Percentiles rank a stretch among this genome's conserved stretches.
These are phyloP conservation scores for Flaveria robusta DNA, from an alignment of 129 eudicot genomes.

Conservation along the genomic window DNA sequence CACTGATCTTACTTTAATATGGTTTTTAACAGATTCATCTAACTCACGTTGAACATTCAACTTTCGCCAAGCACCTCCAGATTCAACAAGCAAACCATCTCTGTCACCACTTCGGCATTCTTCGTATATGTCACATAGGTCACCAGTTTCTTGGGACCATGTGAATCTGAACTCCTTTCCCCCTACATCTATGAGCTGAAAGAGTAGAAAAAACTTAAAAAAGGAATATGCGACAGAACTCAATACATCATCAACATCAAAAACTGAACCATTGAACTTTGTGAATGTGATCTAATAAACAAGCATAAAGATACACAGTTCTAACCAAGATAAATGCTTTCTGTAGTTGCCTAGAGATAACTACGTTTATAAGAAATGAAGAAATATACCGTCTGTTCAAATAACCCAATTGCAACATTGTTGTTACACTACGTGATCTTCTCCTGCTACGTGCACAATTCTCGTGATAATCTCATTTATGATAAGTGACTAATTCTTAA, in stretches of 20 bases:
- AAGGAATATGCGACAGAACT: not conserved
- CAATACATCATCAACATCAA: not conserved
- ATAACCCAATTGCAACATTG: not conserved
- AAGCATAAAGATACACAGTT: not conserved
- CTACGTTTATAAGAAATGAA: too few relatives aligned
- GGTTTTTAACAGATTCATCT: conserved; percentile 80
- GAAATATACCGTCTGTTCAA: not conserved
- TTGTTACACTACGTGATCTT: not conserved
- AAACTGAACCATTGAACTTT: conserved; percentile 19
- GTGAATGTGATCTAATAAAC: conserved; percentile 1
- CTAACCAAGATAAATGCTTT: not conserved
- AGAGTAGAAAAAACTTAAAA: conserved; percentile 15
- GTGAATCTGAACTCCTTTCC: conserved; percentile 87
- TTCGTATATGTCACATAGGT: conserved; percentile 87
- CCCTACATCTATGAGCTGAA: conserved; percentile 86
- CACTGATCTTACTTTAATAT: conserved; percentile 78
- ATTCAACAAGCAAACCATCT: conserved; percentile 85
- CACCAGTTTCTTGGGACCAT: conserved; percentile 77
- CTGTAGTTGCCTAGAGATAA: not conserved
- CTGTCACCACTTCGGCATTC: conserved; percentile 82
- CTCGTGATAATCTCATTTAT: too few relatives aligned
- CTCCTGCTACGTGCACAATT: not conserved
- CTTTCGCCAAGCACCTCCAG: conserved; percentile 88
- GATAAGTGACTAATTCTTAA: too few relatives aligned
- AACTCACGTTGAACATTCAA: conserved; percentile 78